Conservation (phyloP, 2,329 filamentous ascomycete genomes). For the Dendrostoma leiphaemia region DNA sequence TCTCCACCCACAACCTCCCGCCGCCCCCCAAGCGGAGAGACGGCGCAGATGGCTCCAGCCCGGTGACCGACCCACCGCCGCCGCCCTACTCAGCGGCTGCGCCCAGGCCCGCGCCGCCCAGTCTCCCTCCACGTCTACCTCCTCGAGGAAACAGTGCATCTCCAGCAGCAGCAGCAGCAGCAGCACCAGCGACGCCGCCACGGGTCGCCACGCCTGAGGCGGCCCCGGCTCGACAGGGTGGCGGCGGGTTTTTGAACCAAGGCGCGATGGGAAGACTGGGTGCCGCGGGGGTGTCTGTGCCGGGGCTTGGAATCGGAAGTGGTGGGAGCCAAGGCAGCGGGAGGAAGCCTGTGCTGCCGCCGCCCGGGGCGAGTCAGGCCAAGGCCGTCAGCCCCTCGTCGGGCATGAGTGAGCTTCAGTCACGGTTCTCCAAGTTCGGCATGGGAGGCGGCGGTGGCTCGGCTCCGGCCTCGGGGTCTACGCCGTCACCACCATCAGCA, state of each 20-base stretch:
- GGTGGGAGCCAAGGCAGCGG: not conserved
- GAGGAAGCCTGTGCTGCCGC: constrained; percentile 23
- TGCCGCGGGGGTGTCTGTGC: constrained; percentile 74
- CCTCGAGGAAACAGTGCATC: constrained; percentile 41
- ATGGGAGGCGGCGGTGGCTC: constrained; percentile 30
- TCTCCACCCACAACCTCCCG: constrained; percentile 67
- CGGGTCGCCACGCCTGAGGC: constrained; percentile 20
- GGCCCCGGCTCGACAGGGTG: constrained; percentile 20
- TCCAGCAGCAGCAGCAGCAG: constrained; percentile 40
- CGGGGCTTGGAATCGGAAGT: constrained; percentile 69
- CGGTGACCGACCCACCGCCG: constrained; percentile 25
- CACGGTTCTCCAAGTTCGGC: constrained; percentile 59
- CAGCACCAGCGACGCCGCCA: constrained; percentile 14
- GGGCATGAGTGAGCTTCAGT: constrained; percentile 62
- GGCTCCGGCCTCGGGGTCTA: constrained; percentile 14
- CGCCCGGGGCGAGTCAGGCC: constrained; percentile 16
- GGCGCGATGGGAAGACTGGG: constrained; percentile 65
- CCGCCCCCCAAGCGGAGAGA: constrained; percentile 62
- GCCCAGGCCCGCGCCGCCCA: constrained; percentile 57
- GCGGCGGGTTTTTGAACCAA: constrained; percentile 46
- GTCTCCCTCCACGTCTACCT: constrained; percentile 68
- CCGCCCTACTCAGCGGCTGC: constrained; percentile 21
- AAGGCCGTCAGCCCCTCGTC: not conserved
- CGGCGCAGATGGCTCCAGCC: constrained; percentile 32
- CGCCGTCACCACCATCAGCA: constrained; percentile 23